Base-by-base conservation (phyloP, 768 basidiomycete genomes). In the Lactifluus echinatus region DNA sequence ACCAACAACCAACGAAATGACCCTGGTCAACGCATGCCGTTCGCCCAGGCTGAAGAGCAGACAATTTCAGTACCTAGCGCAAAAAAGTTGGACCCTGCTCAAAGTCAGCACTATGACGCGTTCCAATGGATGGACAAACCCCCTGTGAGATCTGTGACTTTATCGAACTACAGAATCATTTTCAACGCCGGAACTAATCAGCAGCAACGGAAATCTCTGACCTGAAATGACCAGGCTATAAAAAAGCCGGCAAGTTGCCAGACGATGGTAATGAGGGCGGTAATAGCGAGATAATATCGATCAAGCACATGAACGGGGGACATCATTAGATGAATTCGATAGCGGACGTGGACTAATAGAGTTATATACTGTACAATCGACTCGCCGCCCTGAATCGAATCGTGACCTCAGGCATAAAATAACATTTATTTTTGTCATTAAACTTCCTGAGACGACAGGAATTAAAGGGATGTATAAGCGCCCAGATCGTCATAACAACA, bases 221-320 rank as follows among this genome's bases (percentile, higher is more conserved):
- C 74, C 71, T 75, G 78, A 37, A 83, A 72, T 0, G 79, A 79
- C 79, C 82, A 86, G 7, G 85, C 83, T 53, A 86, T 80, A 4
- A 76, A 74, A 63, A 86, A 86, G 7, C 84, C 85, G 1, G 71
- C 56, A 4, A 81, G 71, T 65, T 86, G 85, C 66, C 80, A 87
- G 12, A 63, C 77, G n/a, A 75, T 64, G 0, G 80, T 83, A 31
- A 82, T 72, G 2, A 83, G 70, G 7, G 78, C 65, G 6, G 81
- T 80, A 19, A 82, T 63, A 8, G 67, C 65, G 10, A 81, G 72
- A 62, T 81, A 81, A 64, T 74, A 79, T 21, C 66, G 67, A 64
- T 81, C 80, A 15, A 82, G 70, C 7, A 72, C 77, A 23, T 52
- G 21, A 17, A 52, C 51, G 40, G 51, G 40, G 8, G 29, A 33